These are phyloP conservation scores for Scytalidium sp. DNA, from an alignment of 2,329 filamentous ascomycete species.

Conservation along the genomic window DNA sequence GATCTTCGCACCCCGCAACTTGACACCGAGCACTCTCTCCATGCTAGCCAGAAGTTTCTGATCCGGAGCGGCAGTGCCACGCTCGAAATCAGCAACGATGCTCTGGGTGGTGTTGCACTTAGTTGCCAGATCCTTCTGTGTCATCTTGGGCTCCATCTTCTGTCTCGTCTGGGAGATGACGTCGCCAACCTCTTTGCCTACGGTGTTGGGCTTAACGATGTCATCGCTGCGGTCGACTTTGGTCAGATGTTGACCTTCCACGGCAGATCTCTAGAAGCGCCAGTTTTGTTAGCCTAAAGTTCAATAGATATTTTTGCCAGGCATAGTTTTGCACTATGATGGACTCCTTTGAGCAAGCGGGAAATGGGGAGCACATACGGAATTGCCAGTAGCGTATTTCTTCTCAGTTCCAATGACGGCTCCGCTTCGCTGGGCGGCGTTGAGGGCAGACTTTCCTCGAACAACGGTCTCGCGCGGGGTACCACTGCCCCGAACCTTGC, in stretches of 20 bases:
- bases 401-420: slow-evolving; percentile 83
- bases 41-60: slow-evolving; percentile 77
- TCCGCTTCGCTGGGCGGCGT: slow-evolving; percentile 83
- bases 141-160: slow-evolving; percentile 89
- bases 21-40: slow-evolving; percentile 83
- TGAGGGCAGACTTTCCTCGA: slow-evolving; percentile 77
- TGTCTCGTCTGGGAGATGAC: slow-evolving; percentile 78
- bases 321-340: too few relatives aligned
- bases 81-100: slow-evolving; percentile 82
- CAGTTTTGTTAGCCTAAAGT: too few relatives aligned
- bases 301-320: too few relatives aligned
- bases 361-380: slow-evolving; percentile 53
- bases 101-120: slow-evolving; percentile 85
- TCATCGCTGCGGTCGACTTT: slow-evolving; percentile 98
- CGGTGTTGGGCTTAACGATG: slow-evolving; percentile 94
- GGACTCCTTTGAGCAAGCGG: background rate
- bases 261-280: slow-evolving; percentile 48
- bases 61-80: slow-evolving; percentile 73
- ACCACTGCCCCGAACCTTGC: slow-evolving; percentile 68
- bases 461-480: slow-evolving; percentile 80
- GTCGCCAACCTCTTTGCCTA: slow-evolving; percentile 76
- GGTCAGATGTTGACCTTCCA: slow-evolving; percentile 91
- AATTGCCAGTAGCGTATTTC: slow-evolving; percentile 78
- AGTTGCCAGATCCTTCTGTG: slow-evolving; percentile 82
- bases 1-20: slow-evolving; percentile 82